These are phyloP conservation scores for Podospora comata DNA, from an alignment of 495 filamentous ascomycete genomes.

Conservation along the genomic window DNA sequence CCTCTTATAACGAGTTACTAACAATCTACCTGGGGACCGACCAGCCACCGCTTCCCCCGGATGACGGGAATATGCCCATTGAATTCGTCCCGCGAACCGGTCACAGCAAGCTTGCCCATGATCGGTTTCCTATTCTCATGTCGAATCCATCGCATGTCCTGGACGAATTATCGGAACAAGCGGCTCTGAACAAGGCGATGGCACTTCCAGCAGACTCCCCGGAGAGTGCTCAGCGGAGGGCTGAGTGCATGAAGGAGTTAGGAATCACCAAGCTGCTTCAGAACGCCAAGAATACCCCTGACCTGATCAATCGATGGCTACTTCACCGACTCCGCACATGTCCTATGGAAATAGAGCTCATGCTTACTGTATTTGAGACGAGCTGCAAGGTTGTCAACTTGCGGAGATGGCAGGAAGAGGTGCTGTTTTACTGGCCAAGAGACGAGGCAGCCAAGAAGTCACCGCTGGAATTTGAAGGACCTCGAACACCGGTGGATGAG, in stretches of 20 bases:
- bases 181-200: conserved; percentile 25
- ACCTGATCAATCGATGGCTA: conserved; percentile 49
- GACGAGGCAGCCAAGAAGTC: conserved; percentile 35
- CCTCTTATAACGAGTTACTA: conserved; percentile 30
- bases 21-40: conserved; percentile 22
- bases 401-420: conserved; percentile 46
- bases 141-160: conserved; percentile 36
- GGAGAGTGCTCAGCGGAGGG: conserved; percentile 16
- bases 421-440: conserved; percentile 42
- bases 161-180: conserved; percentile 19
- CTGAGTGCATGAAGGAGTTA: conserved; percentile 35
- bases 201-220: conserved; percentile 28
- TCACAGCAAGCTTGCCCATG: conserved; percentile 21
- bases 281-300: conserved; percentile 35
- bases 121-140: conserved; percentile 33
- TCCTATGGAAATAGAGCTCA: conserved; percentile 43
- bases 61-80: conserved; percentile 30
- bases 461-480: conserved; percentile 24
- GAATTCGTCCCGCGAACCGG: conserved; percentile 10
- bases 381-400: conserved; percentile 37
- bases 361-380: conserved; percentile 37
- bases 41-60: conserved; percentile 4
- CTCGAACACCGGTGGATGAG: conserved; percentile 23
- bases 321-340: conserved; percentile 45
- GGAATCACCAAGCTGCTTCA: conserved; percentile 33